phyloP scores from a whole-genome alignment of 495 filamentous ascomycete genomes.

The Hapsidospora chrysogenum region DNA sequence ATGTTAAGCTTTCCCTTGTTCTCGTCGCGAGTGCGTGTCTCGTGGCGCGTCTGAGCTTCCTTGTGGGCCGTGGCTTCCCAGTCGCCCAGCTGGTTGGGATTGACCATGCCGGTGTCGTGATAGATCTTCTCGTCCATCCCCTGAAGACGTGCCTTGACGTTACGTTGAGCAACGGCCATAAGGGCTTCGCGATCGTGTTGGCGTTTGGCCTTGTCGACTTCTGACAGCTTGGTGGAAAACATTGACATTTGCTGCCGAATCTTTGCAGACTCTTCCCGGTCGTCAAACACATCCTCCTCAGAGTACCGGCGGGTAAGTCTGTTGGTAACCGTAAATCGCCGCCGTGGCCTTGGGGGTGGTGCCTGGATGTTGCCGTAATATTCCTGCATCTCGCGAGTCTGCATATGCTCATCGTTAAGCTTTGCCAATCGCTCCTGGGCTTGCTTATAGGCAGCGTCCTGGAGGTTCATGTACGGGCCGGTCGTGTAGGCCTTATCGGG shows the following conservation, averaged over 20 bases:
- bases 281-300: slow-evolving; percentile 52
- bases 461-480: slow-evolving; percentile 40
- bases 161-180: slow-evolving; percentile 65
- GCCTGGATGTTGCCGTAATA: slow-evolving; percentile 48
- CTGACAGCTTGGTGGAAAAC: slow-evolving; percentile 47
- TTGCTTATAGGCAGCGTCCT: slow-evolving; percentile 71
- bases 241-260: slow-evolving; percentile 70
- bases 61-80: slow-evolving; percentile 64
- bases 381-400: slow-evolving; percentile 39
- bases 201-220: slow-evolving; percentile 62
- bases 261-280: slow-evolving; percentile 48
- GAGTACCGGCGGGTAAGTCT: slow-evolving; percentile 46
- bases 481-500: slow-evolving; percentile 13
- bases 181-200: slow-evolving; percentile 53
- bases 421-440: slow-evolving; percentile 69
- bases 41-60: slow-evolving; percentile 47
- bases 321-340: slow-evolving; percentile 37
- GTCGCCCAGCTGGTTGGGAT: slow-evolving; percentile 48
- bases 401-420: slow-evolving; percentile 52
- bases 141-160: slow-evolving; percentile 61
- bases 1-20: slow-evolving; percentile 54
- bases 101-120: slow-evolving; percentile 58
- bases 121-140: slow-evolving; percentile 68
- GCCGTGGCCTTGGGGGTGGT: slow-evolving; percentile 18
- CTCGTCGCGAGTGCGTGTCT: slow-evolving; percentile 27